Evolutionary conservation across 768 basidiomycete species (phyloP).

Genomic region (Mycena galopus): DNA sequence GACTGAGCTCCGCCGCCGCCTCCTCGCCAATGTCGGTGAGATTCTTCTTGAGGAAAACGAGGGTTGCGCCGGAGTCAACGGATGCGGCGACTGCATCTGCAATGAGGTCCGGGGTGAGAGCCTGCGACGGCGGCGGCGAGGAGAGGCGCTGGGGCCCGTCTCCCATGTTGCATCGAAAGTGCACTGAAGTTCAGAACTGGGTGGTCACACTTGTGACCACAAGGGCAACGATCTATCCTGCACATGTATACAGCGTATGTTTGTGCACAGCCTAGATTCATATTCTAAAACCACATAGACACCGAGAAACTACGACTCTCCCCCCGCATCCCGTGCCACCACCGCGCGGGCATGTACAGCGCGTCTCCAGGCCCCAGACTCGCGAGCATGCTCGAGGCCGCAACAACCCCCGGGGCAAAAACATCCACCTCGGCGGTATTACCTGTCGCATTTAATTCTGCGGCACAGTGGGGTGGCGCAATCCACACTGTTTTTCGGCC

Average conservation of each 20-base stretch:
- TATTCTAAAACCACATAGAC: conserved; percentile 86
- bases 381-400: conserved; percentile 69
- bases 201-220: conserved; percentile 36
- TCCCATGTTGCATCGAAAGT: conserved; percentile 40
- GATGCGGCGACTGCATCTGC: conserved; percentile 75
- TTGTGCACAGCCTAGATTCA: not conserved
- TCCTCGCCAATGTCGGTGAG: conserved; percentile 81
- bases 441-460: conserved; percentile 76
- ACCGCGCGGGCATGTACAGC: conserved; percentile 90
- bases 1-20: conserved; percentile 82
- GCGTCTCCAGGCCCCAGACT: conserved; percentile 87
- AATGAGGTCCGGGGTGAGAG: conserved; percentile 61
- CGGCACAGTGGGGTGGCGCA: conserved; percentile 73
- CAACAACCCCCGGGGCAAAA: conserved; percentile 67
- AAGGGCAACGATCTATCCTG: conserved; percentile 14
- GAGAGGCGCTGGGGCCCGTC: conserved; percentile 32
- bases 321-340: conserved; percentile 95
- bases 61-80: conserved; percentile 82
- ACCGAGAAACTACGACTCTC: conserved; percentile 88
- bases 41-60: conserved; percentile 86
- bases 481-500: conserved; percentile 94
- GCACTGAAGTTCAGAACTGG: not conserved
- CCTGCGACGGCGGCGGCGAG: conserved; percentile 59
- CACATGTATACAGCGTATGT: no score
- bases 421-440: conserved; percentile 92